A percentile compares a stretch with the other conserved stretches of the same genome.
These are phyloP conservation scores for Pseudozyma sp. DNA, from an alignment of 1,284 basidiomycete species.

Conservation along the genomic window DNA sequence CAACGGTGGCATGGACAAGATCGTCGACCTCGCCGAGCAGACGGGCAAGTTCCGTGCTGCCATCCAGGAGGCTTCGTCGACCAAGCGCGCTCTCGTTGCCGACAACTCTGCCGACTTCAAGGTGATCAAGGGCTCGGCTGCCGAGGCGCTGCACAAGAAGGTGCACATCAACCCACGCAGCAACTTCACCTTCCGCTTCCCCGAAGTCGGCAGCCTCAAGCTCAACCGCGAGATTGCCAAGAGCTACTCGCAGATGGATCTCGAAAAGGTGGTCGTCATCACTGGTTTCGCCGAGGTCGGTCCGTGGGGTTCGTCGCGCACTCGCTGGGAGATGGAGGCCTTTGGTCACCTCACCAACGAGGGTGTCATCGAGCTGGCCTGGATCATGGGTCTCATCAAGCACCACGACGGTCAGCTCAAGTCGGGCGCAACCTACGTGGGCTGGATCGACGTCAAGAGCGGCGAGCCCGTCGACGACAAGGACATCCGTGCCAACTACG, in stretches of 20 bases:
- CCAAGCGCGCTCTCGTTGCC: slow-evolving; percentile 89
- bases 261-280: slow-evolving; percentile 93
- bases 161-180: slow-evolving; percentile 93
- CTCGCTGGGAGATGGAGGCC: slow-evolving; percentile 84
- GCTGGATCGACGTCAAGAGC: slow-evolving; percentile 97
- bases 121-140: slow-evolving; percentile 87
- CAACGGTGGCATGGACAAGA: slow-evolving; percentile 77
- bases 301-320: slow-evolving; percentile 98
- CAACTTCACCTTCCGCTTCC: slow-evolving; percentile 97
- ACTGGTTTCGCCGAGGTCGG: slow-evolving; percentile 98
- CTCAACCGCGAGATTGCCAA: slow-evolving; percentile 75
- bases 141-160: slow-evolving; percentile 91
- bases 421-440: slow-evolving; percentile 82
- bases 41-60: slow-evolving; percentile 76
- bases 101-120: slow-evolving; percentile 97
- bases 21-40: slow-evolving; percentile 62
- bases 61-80: slow-evolving; percentile 83
- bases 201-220: slow-evolving; percentile 75
- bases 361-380: slow-evolving; percentile 98
- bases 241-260: slow-evolving; percentile 75
- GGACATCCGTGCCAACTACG: slow-evolving; percentile 91
- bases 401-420: slow-evolving; percentile 97
- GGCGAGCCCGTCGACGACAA: slow-evolving; percentile 98
- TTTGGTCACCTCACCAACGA: slow-evolving; percentile 75
- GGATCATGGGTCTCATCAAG: slow-evolving; percentile 99